Evolutionary conservation across 148 eudicot genomes (phyloP).

Genomic region (Gaultheria prostrata): DNA sequence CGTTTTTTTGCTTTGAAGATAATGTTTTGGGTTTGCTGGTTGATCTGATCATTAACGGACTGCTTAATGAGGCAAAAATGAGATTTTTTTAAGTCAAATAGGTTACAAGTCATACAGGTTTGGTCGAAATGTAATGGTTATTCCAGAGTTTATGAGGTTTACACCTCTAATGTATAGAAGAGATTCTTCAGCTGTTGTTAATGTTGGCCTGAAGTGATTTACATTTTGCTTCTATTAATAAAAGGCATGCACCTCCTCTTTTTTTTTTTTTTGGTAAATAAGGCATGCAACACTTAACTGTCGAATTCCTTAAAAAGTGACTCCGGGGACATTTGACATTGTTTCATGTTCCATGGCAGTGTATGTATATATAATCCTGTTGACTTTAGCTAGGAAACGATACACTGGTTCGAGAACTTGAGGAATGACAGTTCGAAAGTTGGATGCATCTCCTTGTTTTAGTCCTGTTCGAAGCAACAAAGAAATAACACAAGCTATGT

Average conservation of each 20-base stretch:
- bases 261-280: too few species aligned
- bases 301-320: not conserved
- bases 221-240: not conserved
- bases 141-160: not conserved
- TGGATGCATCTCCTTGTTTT: not conserved
- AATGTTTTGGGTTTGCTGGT: too few species aligned
- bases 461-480: not conserved
- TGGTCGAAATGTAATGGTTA: not conserved
- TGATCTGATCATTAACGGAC: not conserved
- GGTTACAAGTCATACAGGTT: not conserved
- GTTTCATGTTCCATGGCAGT: not conserved
- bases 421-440: not conserved
- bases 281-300: not conserved
- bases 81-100: not conserved
- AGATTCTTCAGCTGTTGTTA: not conserved
- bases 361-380: not conserved
- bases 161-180: not conserved
- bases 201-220: not conserved
- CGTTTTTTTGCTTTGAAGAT: not conserved
- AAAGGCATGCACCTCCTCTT: not conserved
- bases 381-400: not conserved
- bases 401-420: not conserved
- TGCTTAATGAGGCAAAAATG: not conserved
- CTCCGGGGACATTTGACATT: not conserved
- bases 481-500: not conserved